phyloP scores from a whole-genome alignment of 257 asterid genomes.

The Avicennia marina region DNA sequence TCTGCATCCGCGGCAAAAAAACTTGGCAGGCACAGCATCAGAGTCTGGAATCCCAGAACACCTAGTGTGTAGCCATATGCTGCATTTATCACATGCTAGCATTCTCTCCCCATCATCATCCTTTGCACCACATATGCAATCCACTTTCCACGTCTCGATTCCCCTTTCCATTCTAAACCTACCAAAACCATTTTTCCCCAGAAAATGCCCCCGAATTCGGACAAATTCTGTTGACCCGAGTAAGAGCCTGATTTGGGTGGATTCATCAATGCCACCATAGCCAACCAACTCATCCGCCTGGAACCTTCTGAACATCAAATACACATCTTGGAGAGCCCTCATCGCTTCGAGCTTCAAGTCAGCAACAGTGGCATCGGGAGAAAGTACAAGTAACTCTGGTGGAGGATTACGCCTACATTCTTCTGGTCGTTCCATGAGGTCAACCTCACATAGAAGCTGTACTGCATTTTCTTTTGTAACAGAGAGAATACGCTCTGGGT shows the following conservation, averaged over 20 bases:
- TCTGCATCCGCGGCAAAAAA: constrained; percentile 51
- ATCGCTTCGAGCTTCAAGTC: constrained; percentile 86
- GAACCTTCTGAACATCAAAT: constrained; percentile 73
- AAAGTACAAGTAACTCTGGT: constrained; percentile 59
- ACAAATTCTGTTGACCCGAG: constrained; percentile 60
- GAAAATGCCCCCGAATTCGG: constrained; percentile 48
- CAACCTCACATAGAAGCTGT: constrained; percentile 73
- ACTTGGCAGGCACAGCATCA: constrained; percentile 56
- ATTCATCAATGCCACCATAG: constrained; percentile 65
- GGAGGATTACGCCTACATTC: constrained; percentile 58
- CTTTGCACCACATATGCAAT: constrained; percentile 81
- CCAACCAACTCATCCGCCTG: constrained; percentile 84
- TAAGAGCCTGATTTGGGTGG: constrained; percentile 74
- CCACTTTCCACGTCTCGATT: constrained; percentile 83
- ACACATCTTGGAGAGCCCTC: constrained; percentile 74
- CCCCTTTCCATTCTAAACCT: constrained; percentile 89
- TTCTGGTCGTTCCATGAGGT: constrained; percentile 53
- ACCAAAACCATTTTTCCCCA: constrained; percentile 53
- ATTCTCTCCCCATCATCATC: constrained; percentile 97
- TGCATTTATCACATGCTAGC: constrained; percentile 89
- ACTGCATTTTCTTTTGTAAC: constrained; percentile 38
- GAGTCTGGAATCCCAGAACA: constrained; percentile 72
- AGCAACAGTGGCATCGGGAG: constrained; percentile 69
- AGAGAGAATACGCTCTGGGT: constrained; percentile 33
- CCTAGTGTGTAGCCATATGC: constrained; percentile 95